Evolutionary conservation across 331 rosid species (phyloP).

Genomic region (Malus hybrid): DNA sequence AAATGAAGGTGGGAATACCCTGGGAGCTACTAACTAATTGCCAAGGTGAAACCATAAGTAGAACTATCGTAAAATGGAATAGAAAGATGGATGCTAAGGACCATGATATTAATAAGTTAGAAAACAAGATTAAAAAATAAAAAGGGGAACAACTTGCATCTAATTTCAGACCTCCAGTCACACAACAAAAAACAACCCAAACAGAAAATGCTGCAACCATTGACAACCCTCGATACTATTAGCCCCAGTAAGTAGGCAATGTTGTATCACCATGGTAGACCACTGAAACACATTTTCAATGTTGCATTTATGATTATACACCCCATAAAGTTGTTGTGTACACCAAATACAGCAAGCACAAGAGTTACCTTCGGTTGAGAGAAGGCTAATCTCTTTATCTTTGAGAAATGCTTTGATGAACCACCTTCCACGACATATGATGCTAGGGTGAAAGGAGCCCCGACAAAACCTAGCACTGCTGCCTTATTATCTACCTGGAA

Average conservation of each 20-base stretch:
- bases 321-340: background rate
- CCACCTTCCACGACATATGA: slow-evolving; percentile 98
- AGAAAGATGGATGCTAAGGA: too few species aligned
- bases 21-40: background rate
- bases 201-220: background rate
- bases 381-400: slow-evolving; percentile 90
- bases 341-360: background rate
- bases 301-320: background rate
- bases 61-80: too few species aligned
- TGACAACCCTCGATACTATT: background rate
- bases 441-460: slow-evolving; percentile 95
- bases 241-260: background rate
- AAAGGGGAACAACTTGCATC: background rate
- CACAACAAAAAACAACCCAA: background rate
- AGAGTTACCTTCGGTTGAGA: slow-evolving; percentile 52
- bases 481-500: slow-evolving; percentile 79
- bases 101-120: background rate
- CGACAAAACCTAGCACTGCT: slow-evolving; percentile 91
- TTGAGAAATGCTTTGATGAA: slow-evolving; percentile 88
- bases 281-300: slow-evolving; percentile 16
- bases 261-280: slow-evolving; percentile 4
- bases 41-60: too few species aligned
- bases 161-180: background rate
- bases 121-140: background rate
- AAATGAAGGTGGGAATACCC: background rate